Evolutionary conservation across 805 yeast genomes (phyloP).

Genomic region (Starmerella bombicola): DNA sequence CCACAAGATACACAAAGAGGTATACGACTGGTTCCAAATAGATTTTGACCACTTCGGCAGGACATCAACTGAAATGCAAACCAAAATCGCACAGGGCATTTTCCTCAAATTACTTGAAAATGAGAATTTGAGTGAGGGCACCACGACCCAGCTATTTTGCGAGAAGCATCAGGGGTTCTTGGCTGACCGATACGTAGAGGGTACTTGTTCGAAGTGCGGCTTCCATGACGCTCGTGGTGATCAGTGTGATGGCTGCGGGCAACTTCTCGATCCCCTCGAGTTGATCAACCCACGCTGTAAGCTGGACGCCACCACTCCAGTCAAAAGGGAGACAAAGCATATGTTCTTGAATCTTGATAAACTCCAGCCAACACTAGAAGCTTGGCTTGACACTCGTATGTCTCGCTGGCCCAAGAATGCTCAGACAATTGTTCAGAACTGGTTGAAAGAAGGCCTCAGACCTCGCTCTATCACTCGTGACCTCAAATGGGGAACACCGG

Average conservation of each 20-base stretch:
- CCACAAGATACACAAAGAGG: constrained; percentile 71
- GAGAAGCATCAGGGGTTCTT: constrained; percentile 78
- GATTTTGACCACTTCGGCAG: constrained; percentile 93
- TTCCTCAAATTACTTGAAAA: constrained; percentile 65
- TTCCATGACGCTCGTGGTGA: constrained; percentile 98
- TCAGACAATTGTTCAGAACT: constrained; percentile 72
- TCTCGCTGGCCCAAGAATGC: constrained; percentile 92
- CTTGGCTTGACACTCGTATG: constrained; percentile 62
- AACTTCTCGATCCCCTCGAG: constrained; percentile 79
- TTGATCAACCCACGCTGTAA: constrained; percentile 92
- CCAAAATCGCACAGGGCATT: constrained; percentile 90
- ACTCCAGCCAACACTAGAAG: constrained; percentile 58
- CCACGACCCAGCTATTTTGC: constrained; percentile 84
- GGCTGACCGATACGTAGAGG: constrained; percentile 96
- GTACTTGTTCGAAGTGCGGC: constrained; percentile 88
- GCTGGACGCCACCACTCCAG: constrained; percentile 72
- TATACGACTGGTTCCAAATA: constrained; percentile 93
- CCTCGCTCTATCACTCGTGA: constrained; percentile 97
- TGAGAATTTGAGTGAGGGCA: constrained; percentile 70
- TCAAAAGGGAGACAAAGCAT: constrained; percentile 70
- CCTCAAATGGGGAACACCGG: constrained; percentile 96
- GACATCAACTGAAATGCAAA: constrained; percentile 84
- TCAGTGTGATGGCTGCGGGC: constrained; percentile 96
- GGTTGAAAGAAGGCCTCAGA: constrained; percentile 86
- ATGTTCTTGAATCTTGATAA: constrained; percentile 73